phyloP scores from a whole-genome alignment of 2,329 filamentous ascomycete species.

The Xylariales sp. region DNA sequence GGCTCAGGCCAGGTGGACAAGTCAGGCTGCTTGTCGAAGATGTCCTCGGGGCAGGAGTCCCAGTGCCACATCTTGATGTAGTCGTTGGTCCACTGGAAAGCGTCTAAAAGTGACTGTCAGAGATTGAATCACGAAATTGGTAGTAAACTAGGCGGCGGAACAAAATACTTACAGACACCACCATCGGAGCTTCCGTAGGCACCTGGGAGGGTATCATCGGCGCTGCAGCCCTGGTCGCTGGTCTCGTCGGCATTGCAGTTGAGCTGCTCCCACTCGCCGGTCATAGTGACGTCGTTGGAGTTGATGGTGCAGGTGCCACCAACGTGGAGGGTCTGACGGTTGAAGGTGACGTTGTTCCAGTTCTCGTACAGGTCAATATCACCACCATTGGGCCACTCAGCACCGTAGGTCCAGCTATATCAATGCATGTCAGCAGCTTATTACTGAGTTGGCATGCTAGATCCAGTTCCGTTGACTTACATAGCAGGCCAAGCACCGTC shows the following conservation, averaged over 20 bases:
- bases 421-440: neutral
- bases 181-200: conserved; percentile 33
- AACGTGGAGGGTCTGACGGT: conserved; percentile 39
- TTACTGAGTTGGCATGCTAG: neutral
- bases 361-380: conserved; percentile 68
- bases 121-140: conserved; percentile 29
- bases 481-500: conserved; percentile 73
- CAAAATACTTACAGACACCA: conserved; percentile 37
- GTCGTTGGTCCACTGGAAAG: conserved; percentile 55
- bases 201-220: conserved; percentile 28
- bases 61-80: conserved; percentile 66
- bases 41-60: conserved; percentile 43
- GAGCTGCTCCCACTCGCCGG: conserved; percentile 22
- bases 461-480: too few species aligned
- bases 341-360: conserved; percentile 50
- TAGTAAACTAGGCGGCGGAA: too few species aligned
- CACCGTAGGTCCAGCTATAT: conserved; percentile 40
- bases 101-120: conserved; percentile 44
- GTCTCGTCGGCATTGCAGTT: conserved; percentile 25
- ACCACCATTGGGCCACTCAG: conserved; percentile 34
- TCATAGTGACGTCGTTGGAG: conserved; percentile 23
- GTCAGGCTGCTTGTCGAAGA: conserved; percentile 23
- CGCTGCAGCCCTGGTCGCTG: conserved; percentile 32
- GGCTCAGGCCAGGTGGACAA: conserved; percentile 14
- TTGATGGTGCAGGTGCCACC: conserved; percentile 31